Conservation (phyloP, 163 green algal genomes). For the Scenedesmus sp. region DNA sequence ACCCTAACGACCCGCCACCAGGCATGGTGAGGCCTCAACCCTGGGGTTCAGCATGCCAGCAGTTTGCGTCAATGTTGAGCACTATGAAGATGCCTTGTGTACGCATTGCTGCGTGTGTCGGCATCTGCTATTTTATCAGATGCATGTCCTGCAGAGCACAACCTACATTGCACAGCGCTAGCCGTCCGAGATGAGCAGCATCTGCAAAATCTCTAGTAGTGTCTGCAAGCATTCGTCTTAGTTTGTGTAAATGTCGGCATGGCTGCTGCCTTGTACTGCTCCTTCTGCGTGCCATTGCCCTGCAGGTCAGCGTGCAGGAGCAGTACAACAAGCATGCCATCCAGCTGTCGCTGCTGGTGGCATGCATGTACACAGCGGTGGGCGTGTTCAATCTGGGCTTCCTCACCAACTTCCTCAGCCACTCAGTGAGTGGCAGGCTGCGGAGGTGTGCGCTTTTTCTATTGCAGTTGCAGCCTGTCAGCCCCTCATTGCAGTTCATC, state of each 20-base stretch:
- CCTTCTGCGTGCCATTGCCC: background rate
- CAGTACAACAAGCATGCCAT: conserved; percentile 47
- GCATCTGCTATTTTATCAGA: background rate
- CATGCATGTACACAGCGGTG: conserved; percentile 64
- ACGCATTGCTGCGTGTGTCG: too few relatives aligned
- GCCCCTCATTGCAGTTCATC: too few relatives aligned
- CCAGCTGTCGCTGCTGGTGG: conserved; percentile 71
- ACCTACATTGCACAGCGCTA: background rate
- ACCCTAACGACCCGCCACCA: conserved; percentile 65
- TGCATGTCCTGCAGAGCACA: background rate
- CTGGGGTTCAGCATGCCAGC: background rate
- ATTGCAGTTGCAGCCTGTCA: too few relatives aligned
- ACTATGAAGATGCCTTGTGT: too few relatives aligned
- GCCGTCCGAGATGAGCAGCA: too few relatives aligned
- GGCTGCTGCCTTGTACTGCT: conserved; percentile 50
- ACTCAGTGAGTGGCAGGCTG: conserved; percentile 61
- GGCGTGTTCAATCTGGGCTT: conserved; percentile 88
- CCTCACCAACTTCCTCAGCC: conserved; percentile 88
- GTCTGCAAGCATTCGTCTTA: too few relatives aligned
- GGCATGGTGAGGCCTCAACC: background rate
- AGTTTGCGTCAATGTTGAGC: too few relatives aligned
- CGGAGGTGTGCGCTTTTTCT: too few relatives aligned
- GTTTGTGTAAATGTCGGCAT: background rate
- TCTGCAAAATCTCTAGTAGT: too few relatives aligned
- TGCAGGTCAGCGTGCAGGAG: conserved; percentile 29